These are phyloP conservation scores for Coprinopsis marcescibilis DNA, from an alignment of 768 basidiomycete species.

Conservation along the genomic window DNA sequence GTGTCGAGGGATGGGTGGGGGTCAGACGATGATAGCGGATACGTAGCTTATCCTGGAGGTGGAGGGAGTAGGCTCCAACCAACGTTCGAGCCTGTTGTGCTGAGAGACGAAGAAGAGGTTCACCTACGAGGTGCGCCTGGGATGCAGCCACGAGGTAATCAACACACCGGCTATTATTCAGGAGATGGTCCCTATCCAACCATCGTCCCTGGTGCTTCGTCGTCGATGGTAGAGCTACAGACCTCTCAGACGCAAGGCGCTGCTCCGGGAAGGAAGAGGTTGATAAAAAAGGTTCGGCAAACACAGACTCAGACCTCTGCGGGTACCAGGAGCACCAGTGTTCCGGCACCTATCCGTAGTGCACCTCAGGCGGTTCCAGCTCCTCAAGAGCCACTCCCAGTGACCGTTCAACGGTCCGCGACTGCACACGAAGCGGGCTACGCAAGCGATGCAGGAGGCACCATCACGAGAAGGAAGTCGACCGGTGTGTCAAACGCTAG, in stretches of 20 bases:
- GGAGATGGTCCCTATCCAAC: neutral
- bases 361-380: too few relatives aligned
- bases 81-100: conserved; percentile 8
- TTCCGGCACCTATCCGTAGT: too few relatives aligned
- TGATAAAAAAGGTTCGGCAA: too few relatives aligned
- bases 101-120: conserved; percentile 5
- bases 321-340: too few relatives aligned
- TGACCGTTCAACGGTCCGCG: neutral
- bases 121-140: too few relatives aligned
- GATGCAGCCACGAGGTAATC: too few relatives aligned
- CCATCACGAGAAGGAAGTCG: neutral
- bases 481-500: neutral
- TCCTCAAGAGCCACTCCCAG: neutral
- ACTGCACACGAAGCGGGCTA: neutral
- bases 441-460: conserved; percentile 1
- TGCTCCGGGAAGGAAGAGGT: too few relatives aligned
- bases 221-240: too few relatives aligned
- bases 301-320: too few relatives aligned
- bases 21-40: conserved; percentile 15
- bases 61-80: conserved; percentile 6
- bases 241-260: too few relatives aligned
- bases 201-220: neutral
- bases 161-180: too few relatives aligned
- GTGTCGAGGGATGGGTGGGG: conserved; percentile 14
- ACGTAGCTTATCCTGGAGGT: conserved; percentile 3